Conservation (phyloP, 1,139 yeast genomes). For the Kodamaea ohmeri region DNA sequence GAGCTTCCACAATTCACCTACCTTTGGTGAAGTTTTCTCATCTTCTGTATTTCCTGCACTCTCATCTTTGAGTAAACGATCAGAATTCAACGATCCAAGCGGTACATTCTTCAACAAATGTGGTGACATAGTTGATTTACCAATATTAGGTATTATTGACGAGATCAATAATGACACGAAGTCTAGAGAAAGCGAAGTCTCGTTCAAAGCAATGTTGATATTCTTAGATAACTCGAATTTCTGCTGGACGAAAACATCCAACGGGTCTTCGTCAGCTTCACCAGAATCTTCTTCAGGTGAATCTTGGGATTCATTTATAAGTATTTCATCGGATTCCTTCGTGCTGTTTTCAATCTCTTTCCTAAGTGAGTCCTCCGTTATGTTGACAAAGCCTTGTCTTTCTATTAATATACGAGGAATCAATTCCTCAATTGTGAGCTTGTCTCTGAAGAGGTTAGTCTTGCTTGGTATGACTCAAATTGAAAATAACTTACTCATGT, state of each 20-base stretch:
- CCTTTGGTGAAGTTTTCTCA: constrained; percentile 33
- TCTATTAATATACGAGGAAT: constrained; percentile 42
- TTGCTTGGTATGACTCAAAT: neutral
- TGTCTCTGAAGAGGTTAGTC: constrained; percentile 29
- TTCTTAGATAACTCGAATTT: constrained; percentile 55
- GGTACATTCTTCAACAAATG: constrained; percentile 76
- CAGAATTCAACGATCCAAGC: constrained; percentile 76
- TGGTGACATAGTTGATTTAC: constrained; percentile 85
- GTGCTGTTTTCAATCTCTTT: constrained; percentile 38
- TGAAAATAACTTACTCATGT: constrained; percentile 34
- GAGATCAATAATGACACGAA: constrained; percentile 81
- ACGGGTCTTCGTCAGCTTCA: constrained; percentile 22
- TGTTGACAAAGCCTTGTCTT: constrained; percentile 39
- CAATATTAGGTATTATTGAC: constrained; percentile 80
- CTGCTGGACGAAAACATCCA: constrained; percentile 53
- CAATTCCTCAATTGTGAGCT: constrained; percentile 36
- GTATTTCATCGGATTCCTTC: constrained; percentile 11
- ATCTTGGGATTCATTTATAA: constrained; percentile 4
- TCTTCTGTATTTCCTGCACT: constrained; percentile 17
- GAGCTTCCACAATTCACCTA: constrained; percentile 86
- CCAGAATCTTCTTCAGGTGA: constrained; percentile 9
- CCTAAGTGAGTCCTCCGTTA: constrained; percentile 56
- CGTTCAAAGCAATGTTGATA: constrained; percentile 74
- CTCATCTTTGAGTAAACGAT: constrained; percentile 38
- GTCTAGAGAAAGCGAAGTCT: constrained; percentile 83